phyloP scores from a whole-genome alignment of 2,329 filamentous ascomycete species.

The Chrysoporthe puriensis region DNA sequence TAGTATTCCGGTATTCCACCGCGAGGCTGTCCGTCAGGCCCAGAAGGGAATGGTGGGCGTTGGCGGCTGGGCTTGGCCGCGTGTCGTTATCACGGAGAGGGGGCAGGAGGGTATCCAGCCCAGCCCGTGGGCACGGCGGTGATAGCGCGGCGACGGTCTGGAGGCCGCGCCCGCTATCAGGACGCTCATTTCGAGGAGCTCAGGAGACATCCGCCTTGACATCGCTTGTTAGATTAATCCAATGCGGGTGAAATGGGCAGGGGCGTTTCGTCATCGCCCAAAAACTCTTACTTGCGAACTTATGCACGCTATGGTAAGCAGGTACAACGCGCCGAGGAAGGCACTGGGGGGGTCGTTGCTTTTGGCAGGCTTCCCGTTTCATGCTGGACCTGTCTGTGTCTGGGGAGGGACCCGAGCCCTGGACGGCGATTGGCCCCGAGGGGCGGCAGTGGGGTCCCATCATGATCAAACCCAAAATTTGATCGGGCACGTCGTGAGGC shows the following conservation, averaged over 20 bases:
- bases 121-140: background rate
- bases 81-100: constrained; percentile 5
- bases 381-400: background rate
- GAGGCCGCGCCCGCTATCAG: background rate
- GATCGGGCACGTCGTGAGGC: background rate
- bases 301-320: too few relatives aligned
- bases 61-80: background rate
- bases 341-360: background rate
- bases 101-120: constrained; percentile 5
- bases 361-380: background rate
- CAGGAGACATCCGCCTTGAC: constrained; percentile 6
- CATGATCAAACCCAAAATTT: constrained; percentile 7
- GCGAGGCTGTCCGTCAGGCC: background rate
- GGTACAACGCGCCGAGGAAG: too few relatives aligned
- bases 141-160: background rate
- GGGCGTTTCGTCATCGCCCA: constrained; percentile 1
- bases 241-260: background rate
- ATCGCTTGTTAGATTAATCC: constrained; percentile 16
- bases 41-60: background rate
- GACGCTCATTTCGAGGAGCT: too few relatives aligned
- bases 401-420: background rate
- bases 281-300: too few relatives aligned
- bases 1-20: too few relatives aligned
- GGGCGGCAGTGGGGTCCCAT: background rate
- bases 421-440: background rate